phyloP scores from a whole-genome alignment of 495 filamentous ascomycete species.

The Hyaloscypha hepaticicola region DNA sequence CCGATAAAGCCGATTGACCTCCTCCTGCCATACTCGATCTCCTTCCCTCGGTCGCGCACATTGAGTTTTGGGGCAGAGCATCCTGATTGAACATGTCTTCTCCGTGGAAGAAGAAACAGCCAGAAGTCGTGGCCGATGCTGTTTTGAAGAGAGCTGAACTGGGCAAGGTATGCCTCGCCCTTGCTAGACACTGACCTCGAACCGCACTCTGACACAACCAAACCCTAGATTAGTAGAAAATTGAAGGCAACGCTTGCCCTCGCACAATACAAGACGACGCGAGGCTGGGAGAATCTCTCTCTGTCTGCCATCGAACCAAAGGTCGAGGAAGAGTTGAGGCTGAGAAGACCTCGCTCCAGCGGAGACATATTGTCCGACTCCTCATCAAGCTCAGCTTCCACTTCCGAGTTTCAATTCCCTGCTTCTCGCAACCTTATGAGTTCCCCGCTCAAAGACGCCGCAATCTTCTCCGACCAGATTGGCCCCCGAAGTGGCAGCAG shows the following conservation, averaged over 20 bases:
- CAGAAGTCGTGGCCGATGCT: conserved; percentile 65
- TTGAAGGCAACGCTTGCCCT: conserved; percentile 91
- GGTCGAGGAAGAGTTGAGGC: conserved; percentile 67
- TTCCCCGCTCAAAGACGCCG: conserved; percentile 62
- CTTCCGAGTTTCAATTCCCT: conserved; percentile 49
- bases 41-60: background rate
- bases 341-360: conserved; percentile 45
- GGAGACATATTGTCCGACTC: conserved; percentile 73
- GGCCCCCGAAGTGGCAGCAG: conserved; percentile 41
- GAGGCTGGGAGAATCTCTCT: conserved; percentile 79
- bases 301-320: conserved; percentile 72
- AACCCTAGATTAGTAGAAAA: conserved; percentile 76
- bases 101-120: conserved; percentile 55
- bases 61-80: background rate
- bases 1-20: conserved; percentile 19
- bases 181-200: background rate
- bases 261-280: conserved; percentile 93
- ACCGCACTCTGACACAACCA: conserved; percentile 2
- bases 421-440: conserved; percentile 48
- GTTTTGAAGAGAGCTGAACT: conserved; percentile 74
- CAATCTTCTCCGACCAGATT: conserved; percentile 67
- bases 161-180: conserved; percentile 63
- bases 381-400: conserved; percentile 61
- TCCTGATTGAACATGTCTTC: conserved; percentile 46
- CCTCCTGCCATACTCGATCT: conserved; percentile 1